Base-by-base conservation (phyloP, 2,329 filamentous ascomycete species). In the Pseudohalonectria lignicola region DNA sequence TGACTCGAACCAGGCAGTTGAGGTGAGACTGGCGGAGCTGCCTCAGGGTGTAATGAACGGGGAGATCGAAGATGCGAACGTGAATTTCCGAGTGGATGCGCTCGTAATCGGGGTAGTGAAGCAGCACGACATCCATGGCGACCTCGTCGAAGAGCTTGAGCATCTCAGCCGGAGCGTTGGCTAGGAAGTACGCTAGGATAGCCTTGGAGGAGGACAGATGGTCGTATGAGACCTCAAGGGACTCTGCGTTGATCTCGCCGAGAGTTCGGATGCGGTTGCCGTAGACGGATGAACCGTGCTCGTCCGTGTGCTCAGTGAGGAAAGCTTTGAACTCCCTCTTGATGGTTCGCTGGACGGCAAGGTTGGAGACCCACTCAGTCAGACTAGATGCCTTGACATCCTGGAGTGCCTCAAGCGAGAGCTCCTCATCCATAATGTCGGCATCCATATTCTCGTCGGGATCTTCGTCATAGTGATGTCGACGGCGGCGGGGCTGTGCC, bases 71-170 rank as follows among this genome's bases (percentile, higher is more conserved):
- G 54, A 98, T 94, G 43, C 92, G 87, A 39, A 98, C 90, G 55
- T 98, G 92, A 38, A 98, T 94, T 59, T 98, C 92, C 20, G 87
- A 84, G 60, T 96, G 92, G 51, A 98, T 98, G 44, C 87, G 84
- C 57, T 94, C 87, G 58, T 98, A 98, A 59, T 96, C 88, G 2
- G 88, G 90, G 61, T 96, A 98, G 59, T 96, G 87, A 39, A 96
- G 78, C 17, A 96, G 75, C 5, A 93, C 90, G 28, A 93, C 88
- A 45, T 98, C 92, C 76, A 98, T 90, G 41, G 92, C 90, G 4
- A 95, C 90, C 47, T 94, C 81, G 50, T 98, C 92, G 53, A 98
- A 96, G 35, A 98, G 81, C 57, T 92, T 92, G 43, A 98, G 74
- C 54, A 96, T 85, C 59, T 95, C 90, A n/a, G 84, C 77, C 0